A percentile compares a stretch with the other conserved stretches of the same genome.
These are phyloP conservation scores for Phylloporus sp. DNA, from an alignment of 768 basidiomycete genomes.

Conservation along the genomic window DNA sequence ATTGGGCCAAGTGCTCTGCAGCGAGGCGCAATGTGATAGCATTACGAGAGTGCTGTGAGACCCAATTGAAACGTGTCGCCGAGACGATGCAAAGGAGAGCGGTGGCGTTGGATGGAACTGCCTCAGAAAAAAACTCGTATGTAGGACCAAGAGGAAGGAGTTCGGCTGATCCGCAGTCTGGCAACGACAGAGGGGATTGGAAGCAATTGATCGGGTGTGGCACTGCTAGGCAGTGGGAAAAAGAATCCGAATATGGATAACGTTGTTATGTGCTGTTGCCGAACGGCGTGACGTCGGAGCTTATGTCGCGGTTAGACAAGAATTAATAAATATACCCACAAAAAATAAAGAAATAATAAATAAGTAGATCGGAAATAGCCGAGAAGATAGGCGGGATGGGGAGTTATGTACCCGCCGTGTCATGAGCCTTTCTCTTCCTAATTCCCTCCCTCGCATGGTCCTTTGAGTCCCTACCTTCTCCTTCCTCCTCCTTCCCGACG, in stretches of 20 bases:
- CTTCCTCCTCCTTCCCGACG: slow-evolving; percentile 32
- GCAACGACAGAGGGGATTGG: background rate
- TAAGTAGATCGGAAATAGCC: slow-evolving; percentile 22
- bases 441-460: slow-evolving; percentile 31
- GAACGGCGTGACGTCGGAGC: slow-evolving; percentile 21
- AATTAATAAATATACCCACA: slow-evolving; percentile 6
- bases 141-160: background rate
- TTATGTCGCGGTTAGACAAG: slow-evolving; percentile 32
- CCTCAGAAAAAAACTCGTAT: background rate
- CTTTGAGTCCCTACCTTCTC: slow-evolving; percentile 30
- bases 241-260: slow-evolving; percentile 4
- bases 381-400: slow-evolving; percentile 20
- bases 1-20: slow-evolving; percentile 3
- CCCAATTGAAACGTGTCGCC: background rate
- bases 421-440: slow-evolving; percentile 25
- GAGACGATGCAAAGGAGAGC: background rate
- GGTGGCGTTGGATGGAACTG: slow-evolving; percentile 19
- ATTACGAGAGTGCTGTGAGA: slow-evolving; percentile 2
- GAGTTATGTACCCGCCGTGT: slow-evolving; percentile 29
- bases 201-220: slow-evolving; percentile 18
- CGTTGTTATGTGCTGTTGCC: slow-evolving; percentile 9
- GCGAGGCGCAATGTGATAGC: too few species aligned
- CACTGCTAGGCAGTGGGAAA: slow-evolving; percentile 9
- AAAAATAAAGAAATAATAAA: slow-evolving; percentile 9
- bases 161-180: slow-evolving; percentile 9